Evolutionary conservation across 179 eudicot species (phyloP), one percentile per base, ranked within the genome.

Genomic region (Gypsophila paniculata): DNA sequence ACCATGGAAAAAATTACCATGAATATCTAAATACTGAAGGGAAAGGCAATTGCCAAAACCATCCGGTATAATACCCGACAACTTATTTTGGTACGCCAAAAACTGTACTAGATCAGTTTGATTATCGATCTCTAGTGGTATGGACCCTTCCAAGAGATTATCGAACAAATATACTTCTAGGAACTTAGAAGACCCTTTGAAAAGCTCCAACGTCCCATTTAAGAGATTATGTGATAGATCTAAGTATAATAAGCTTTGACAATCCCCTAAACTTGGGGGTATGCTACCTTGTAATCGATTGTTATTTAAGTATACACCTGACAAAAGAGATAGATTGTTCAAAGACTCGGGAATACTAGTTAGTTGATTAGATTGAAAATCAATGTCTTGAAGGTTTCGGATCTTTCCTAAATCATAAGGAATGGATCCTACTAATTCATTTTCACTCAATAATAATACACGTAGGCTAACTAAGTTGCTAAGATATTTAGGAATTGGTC

Each of bases 231-330:
- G 2, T 5, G 61, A 34, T 22, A 76, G 26, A 8, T 42, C 7
- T 38, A 76, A 21, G 38, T 11, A 21, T 23, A 39, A 48, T 59
- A 78, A 49, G 44, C 21, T 29, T 69, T 36, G 55, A 53, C 81
- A 78, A 22, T 48, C 70, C 21, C 74, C 75, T 21, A 74, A 49
- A 25, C 53, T 74, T 22, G 68, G 44, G 55, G 81, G 78, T 65
- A 79, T 79, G 8, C 39, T 8, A 14, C 82, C 82, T 49, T 60
- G 26, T 6, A 79, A 58, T n/a, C 38, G 25, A 59, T 78, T 78
- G 4, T 18, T 17, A 5, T 1, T 0, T 23, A 74, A 10, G 48
- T 55, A 18, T n/a, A 55, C 18, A 36, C 5, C 7, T 7, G 42
- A 36, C 7, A 36, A 36, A 36, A 3, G 42, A 36, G 42, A 36